Evolutionary conservation across 352 stramenopile species (phyloP).

Genomic region (Globisporangium mamillatum): DNA sequence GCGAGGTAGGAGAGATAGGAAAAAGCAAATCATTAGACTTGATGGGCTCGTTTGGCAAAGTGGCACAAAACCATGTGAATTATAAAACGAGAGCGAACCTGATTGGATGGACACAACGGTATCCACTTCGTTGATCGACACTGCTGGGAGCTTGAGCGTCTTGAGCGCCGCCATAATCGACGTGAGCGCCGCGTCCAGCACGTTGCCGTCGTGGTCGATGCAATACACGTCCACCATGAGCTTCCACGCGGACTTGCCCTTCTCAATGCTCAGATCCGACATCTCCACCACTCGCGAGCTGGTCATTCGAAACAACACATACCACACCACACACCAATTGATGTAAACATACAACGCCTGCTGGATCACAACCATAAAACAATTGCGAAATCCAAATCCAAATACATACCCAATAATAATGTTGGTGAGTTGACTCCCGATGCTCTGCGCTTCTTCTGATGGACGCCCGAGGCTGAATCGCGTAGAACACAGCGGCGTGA

Average conservation of each 20-base stretch:
- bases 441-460: conserved; percentile 73
- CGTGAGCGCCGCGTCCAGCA: conserved; percentile 64
- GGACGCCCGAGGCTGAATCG: conserved; percentile 65
- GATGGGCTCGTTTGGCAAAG: background rate
- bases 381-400: background rate
- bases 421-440: conserved; percentile 72
- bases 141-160: conserved; percentile 57
- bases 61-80: background rate
- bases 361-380: background rate
- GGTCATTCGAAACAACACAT: conserved; percentile 2
- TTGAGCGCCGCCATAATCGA: conserved; percentile 72
- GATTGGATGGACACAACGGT: conserved; percentile 66
- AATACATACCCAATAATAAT: conserved; percentile 59
- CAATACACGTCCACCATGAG: conserved; percentile 81
- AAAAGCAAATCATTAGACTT: background rate
- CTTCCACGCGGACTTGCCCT: conserved; percentile 77
- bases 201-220: conserved; percentile 81
- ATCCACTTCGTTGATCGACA: conserved; percentile 60
- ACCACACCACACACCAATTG: background rate
- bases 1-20: background rate
- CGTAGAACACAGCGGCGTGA: conserved; percentile 74
- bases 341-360: background rate
- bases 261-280: conserved; percentile 68
- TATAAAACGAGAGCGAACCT: conserved; percentile 25
- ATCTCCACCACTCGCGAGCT: conserved; percentile 81